Percentiles rank a stretch among this genome's conserved stretches.
phyloP scores from a whole-genome alignment of 2,329 filamentous ascomycete species.

The Emmonsia crescens region DNA sequence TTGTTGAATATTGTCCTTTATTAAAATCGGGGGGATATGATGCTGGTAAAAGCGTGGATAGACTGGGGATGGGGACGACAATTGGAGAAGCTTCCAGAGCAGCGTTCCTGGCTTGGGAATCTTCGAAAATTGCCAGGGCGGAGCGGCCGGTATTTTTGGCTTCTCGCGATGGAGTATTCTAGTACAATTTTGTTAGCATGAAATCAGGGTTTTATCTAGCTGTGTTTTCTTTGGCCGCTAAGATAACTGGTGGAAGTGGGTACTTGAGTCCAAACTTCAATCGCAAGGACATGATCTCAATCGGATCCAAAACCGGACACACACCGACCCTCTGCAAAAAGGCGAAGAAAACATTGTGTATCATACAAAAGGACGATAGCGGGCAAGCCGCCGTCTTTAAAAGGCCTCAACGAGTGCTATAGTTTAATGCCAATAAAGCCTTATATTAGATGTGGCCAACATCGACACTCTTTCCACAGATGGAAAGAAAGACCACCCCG shows the following conservation, averaged over 20 bases:
- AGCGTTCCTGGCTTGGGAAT: neutral
- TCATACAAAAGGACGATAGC: neutral
- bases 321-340: neutral
- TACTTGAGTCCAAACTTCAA: neutral
- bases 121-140: constrained; percentile 25
- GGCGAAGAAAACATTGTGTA: neutral
- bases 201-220: neutral
- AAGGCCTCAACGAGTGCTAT: neutral
- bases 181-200: neutral
- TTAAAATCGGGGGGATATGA: neutral
- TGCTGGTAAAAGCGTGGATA: neutral
- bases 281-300: neutral
- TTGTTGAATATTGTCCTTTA: neutral
- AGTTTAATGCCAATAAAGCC: neutral
- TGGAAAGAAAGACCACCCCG: neutral
- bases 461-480: neutral
- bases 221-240: neutral
- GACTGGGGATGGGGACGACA: constrained; percentile 12
- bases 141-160: constrained; percentile 10
- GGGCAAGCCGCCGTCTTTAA: neutral
- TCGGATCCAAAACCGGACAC: neutral
- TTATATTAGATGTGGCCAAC: neutral
- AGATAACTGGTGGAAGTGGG: neutral
- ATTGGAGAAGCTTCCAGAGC: neutral
- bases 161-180: neutral